Percentiles rank a stretch among this genome's conserved stretches.
Conservation (phyloP, 73 alveolate species). For the Paramecium pentaurelia region DNA sequence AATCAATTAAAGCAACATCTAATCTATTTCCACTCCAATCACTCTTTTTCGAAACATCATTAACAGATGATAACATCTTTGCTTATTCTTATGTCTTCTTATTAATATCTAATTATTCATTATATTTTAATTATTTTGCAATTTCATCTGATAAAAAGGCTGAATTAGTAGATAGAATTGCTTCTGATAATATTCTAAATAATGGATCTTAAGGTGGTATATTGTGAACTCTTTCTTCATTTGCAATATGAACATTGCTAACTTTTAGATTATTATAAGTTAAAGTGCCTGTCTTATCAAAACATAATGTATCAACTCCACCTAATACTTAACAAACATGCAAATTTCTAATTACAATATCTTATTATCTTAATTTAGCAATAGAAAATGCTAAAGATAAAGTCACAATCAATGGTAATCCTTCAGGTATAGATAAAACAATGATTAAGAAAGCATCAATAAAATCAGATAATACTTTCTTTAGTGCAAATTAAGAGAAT, state of each 20-base stretch:
- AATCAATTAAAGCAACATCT: slow-evolving; percentile 28
- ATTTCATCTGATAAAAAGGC: slow-evolving; percentile 2
- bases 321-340: slow-evolving; percentile 88
- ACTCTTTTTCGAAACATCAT: background rate
- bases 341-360: slow-evolving; percentile 69
- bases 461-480: slow-evolving; percentile 46
- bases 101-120: background rate
- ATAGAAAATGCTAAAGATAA: slow-evolving; percentile 73
- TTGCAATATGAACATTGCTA: background rate
- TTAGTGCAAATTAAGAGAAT: background rate
- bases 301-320: slow-evolving; percentile 75
- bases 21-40: slow-evolving; percentile 43
- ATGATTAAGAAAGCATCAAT: slow-evolving; percentile 69
- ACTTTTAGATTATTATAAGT: slow-evolving; percentile 67
- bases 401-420: slow-evolving; percentile 78
- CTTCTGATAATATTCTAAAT: slow-evolving; percentile 32
- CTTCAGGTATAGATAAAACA: slow-evolving; percentile 82
- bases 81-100: background rate
- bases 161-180: background rate
- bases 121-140: background rate
- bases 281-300: slow-evolving; percentile 83
- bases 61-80: background rate
- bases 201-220: background rate
- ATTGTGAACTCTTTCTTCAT: background rate
- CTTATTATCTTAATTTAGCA: slow-evolving; percentile 63